phyloP scores from a whole-genome alignment of 2,329 filamentous ascomycete genomes.

The Celoporthe dispersa region DNA sequence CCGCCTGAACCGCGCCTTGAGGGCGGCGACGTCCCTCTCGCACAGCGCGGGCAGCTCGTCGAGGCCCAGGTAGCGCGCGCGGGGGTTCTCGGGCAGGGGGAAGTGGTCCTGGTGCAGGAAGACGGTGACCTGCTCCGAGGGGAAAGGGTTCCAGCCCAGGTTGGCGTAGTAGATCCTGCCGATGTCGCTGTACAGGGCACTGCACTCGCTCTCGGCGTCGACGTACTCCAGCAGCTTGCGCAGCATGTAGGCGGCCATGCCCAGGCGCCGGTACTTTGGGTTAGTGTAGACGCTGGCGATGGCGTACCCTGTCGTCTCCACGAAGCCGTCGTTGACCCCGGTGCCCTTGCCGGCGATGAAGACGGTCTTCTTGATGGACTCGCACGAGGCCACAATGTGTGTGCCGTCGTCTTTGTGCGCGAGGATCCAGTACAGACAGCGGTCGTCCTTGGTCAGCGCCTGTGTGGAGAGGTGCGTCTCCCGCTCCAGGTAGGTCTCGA shows the following conservation, averaged over 20 bases:
- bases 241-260: constrained; percentile 44
- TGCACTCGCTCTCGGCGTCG: constrained; percentile 41
- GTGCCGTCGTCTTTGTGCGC: constrained; percentile 36
- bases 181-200: constrained; percentile 42
- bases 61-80: constrained; percentile 33
- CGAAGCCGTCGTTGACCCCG: constrained; percentile 31
- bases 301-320: constrained; percentile 37
- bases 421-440: constrained; percentile 40
- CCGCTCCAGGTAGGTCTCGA: constrained; percentile 37
- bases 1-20: constrained; percentile 34
- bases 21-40: constrained; percentile 35
- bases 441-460: constrained; percentile 34
- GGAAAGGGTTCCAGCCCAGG: constrained; percentile 42
- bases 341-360: constrained; percentile 35
- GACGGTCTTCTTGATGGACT: constrained; percentile 35
- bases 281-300: constrained; percentile 45
- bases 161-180: constrained; percentile 40
- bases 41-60: constrained; percentile 36
- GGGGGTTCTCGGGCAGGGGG: constrained; percentile 30
- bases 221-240: constrained; percentile 40
- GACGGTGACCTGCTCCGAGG: constrained; percentile 41
- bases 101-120: constrained; percentile 34
- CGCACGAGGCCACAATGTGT: constrained; percentile 42
- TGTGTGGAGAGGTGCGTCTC: constrained; percentile 36
- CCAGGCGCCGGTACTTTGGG: constrained; percentile 38